Evolutionary conservation across 768 basidiomycete species (phyloP), one percentile per base, ranked within the genome.

Genomic region (Mycena chlorophos): DNA sequence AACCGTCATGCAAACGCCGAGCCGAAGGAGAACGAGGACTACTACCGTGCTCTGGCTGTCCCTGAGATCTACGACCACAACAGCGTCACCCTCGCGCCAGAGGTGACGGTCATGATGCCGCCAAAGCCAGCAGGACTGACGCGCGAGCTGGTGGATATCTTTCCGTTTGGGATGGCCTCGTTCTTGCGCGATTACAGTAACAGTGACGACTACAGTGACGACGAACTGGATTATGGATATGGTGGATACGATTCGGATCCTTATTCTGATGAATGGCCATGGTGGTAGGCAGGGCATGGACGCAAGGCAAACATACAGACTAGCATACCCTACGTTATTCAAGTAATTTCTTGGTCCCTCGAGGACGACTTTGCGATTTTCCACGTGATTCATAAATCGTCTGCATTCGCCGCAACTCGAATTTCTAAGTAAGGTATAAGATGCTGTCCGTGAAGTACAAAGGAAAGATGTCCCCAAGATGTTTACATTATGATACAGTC

Each of bases 401-500:
- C 17, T 34, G 10, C 8, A 34, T 8, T 8, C 31, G 31, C 31
- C 31, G 8, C 31, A 34, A 8, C 17, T 34, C 13, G 34, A 14
- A 42, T 8, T 50, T 48, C n/a, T 42, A 42, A 14, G 48, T 49
- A 55, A 37, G 29, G 34, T 60, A 20, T 60, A 60, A 22, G 51
- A 52, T 60, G 55, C 49, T 39, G 51, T 60, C 58, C 54, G 49
- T 55, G 52, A 51, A 50, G 50, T 59, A 55, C 58, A 52, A 25
- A 27, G 17, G 51, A 56, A 30, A n/a, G n/a, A n/a, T n/a, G n/a
- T n/a, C n/a, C n/a, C n/a, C n/a, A n/a, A n/a, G n/a, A n/a, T n/a
- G n/a, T 59, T 78, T 78, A 95, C 92, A 94, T 94, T 67, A 95
- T 86, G 46, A 91, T 73, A 66, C 93, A 95, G 48, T 93, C 91